Conservation (phyloP, 1,284 basidiomycete species). For the Moniliella sp. region DNA sequence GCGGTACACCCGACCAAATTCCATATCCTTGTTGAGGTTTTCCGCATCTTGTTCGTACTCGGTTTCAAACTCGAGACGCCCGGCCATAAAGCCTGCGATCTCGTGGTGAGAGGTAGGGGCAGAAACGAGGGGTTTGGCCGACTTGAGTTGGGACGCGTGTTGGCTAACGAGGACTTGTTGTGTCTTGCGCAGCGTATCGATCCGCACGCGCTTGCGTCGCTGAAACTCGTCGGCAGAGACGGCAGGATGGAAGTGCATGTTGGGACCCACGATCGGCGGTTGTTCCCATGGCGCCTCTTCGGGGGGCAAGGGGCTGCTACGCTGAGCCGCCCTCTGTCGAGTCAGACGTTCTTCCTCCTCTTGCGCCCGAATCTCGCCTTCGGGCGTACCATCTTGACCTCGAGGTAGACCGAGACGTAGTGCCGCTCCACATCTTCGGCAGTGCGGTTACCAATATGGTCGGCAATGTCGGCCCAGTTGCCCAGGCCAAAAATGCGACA, state of each 20-base stretch:
- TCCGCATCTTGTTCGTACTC: conserved; percentile 82
- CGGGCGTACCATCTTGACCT: conserved; percentile 19
- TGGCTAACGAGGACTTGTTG: too few species aligned
- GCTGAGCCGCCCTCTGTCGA: too few species aligned
- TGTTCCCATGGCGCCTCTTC: too few species aligned
- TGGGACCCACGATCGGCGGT: conserved; percentile 20
- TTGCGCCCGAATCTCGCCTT: conserved; percentile 7
- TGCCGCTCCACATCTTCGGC: conserved; percentile 84
- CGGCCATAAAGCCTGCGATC: conserved; percentile 76
- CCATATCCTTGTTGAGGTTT: conserved; percentile 78
- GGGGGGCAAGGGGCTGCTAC: too few species aligned
- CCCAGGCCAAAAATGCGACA: conserved; percentile 72
- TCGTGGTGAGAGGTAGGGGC: conserved; percentile 73
- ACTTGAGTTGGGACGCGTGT: conserved; percentile 15
- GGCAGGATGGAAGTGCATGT: conserved; percentile 11
- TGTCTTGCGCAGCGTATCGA: conserved; percentile 18
- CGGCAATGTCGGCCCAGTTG: conserved; percentile 90
- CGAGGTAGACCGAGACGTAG: conserved; percentile 63
- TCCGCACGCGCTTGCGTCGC: conserved; percentile 19
- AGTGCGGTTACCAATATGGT: conserved; percentile 78
- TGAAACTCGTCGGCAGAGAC: conserved; percentile 26
- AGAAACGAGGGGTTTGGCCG: conserved; percentile 57
- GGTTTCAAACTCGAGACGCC: conserved; percentile 86
- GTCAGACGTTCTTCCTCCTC: too few species aligned
- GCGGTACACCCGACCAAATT: conserved; percentile 66